Evolutionary conservation across 75 land plant species (phyloP), one percentile per base, ranked within the genome.

Genomic region (Pinus tabuliformis): DNA sequence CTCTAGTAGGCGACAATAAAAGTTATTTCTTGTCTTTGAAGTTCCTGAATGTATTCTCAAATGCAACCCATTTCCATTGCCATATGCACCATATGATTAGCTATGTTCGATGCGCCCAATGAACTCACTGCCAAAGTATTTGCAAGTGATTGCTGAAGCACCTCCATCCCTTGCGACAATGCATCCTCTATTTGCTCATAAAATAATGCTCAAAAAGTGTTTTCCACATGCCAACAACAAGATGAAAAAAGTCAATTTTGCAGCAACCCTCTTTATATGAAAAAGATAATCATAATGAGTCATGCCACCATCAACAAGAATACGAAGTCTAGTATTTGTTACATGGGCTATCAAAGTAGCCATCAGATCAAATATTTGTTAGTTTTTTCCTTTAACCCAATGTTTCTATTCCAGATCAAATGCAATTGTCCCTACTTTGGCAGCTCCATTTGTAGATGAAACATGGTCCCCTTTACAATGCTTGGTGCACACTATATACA

Each of bases 221-320:
- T 61, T 80, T 90, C 98, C 98, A 95, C 86, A 87, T 87, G 70
- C 98, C 98, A 22, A 96, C 92, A 74, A 91, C 88, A 14, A 95
- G 75, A 78, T 92, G 92, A 70, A 95, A 95, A 49, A 92, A 90
- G 77, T 95, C 98, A 58, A 89, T 73, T 91, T 90, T 12, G 95
- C 93, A 79, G 88, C 93, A 73, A 79, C 72, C 15, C 79, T 82
- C 76, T 95, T 95, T 77, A 95, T 87, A 11, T 84, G 81, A 71
- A 95, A 95, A 22, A 95, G 91, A 18, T 91, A 83, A 61, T 79
- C 84, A 63, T 95, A 95, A 57, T 89, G 98, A 20, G 81, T 81
- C 83, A 92, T 79, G 36, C 83, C 84, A 73, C 70, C 81, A 2
- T 95, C 96, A 9, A 95, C 93, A 54, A 92, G 87, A 0, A 84